phyloP scores from a whole-genome alignment of 2,329 filamentous ascomycete genomes.

The Simplicillium sp. region DNA sequence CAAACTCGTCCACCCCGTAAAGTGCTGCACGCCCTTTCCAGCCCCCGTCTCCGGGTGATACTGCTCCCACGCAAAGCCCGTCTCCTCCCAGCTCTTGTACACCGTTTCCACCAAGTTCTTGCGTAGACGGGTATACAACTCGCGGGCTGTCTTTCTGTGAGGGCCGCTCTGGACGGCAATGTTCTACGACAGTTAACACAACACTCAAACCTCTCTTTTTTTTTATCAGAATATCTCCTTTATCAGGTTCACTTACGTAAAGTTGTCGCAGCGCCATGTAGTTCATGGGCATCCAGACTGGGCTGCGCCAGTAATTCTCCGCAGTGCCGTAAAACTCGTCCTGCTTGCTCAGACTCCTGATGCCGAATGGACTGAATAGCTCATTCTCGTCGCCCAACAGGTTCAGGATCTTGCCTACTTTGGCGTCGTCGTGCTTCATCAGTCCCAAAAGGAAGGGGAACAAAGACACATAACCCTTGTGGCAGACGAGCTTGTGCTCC shows the following conservation, averaged over 20 bases:
- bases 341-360: constrained; percentile 78
- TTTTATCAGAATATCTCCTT: too few relatives aligned
- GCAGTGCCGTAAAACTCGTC: constrained; percentile 78
- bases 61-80: constrained; percentile 97
- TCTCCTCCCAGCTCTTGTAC: constrained; percentile 78
- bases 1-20: constrained; percentile 97
- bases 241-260: constrained; percentile 61
- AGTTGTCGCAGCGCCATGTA: constrained; percentile 77
- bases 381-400: constrained; percentile 73
- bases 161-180: constrained; percentile 58
- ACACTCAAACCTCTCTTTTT: not conserved
- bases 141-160: constrained; percentile 56
- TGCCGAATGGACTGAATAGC: constrained; percentile 83
- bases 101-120: constrained; percentile 84
- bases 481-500: constrained; percentile 80
- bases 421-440: constrained; percentile 61
- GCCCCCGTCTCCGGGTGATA: constrained; percentile 88
- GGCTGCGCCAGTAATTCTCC: constrained; percentile 96
- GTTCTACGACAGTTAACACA: constrained; percentile 33
- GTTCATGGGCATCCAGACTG: constrained; percentile 95
- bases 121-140: constrained; percentile 68
- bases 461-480: constrained; percentile 91
- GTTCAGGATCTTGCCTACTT: constrained; percentile 65
- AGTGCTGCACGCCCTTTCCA: constrained; percentile 95
- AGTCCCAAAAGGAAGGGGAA: constrained; percentile 88